Evolutionary conservation across 805 yeast genomes (phyloP), one percentile per base, ranked within the genome.

Genomic region (Yueomyces sinensis): DNA sequence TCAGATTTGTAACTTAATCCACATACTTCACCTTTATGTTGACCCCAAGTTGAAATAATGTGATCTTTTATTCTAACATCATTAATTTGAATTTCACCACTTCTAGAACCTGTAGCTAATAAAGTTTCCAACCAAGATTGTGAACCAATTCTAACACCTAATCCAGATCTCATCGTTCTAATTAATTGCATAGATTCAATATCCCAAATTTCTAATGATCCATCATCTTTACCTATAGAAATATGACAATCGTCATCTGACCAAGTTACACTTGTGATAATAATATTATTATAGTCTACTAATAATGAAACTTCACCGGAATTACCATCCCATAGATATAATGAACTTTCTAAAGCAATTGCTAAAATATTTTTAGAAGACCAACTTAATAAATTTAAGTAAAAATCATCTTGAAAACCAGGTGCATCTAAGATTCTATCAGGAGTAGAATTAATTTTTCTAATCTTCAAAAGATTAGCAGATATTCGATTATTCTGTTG

Each of bases 371-470:
- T 84, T 22, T 76, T 73, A 42, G 63, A 62, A 6, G 95, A 86
- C 97, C 98, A 91, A 40, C 86, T 74, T 35, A 91, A 56, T 29
- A 89, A 63, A 50, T 86, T 86, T 35, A 86, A 66, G 54, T 89
- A 91, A 56, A 86, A 91, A 60, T 91, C 98, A 56, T 91, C 95
- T 17, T 79, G 69, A 38, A 87, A 68, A 0, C 95, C 95, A 0
- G 98, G 98, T 0, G 97, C 98, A 59, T 91, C 98, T 29, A 91
- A 65, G 1, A 91, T 94, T 42, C 94, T 70, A 43, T 83, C 95
- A 1, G 98, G 97, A 24, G 83, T 82, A 0, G 83, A 74, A 18
- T 93, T 83, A 32, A 91, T 68, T 45, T 76, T 77, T 44, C 94
- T 74, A 32, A 82, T 71, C 47, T 86, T 65, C 14, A 81, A 75